Evolutionary conservation across 768 basidiomycete species (phyloP).

Genomic region (Gelatoporia subvermispora): DNA sequence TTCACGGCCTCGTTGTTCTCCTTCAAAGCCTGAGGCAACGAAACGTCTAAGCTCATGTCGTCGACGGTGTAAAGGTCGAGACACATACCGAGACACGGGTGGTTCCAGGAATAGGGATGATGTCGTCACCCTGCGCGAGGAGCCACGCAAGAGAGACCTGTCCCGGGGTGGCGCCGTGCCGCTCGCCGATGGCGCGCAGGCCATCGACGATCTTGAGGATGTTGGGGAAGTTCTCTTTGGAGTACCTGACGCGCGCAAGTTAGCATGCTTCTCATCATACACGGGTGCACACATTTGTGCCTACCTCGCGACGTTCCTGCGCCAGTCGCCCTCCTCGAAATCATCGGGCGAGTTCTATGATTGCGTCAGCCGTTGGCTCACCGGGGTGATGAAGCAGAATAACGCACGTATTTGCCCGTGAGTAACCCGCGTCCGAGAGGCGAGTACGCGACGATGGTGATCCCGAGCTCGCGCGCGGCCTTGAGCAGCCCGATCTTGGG

Average conservation of each 20-base stretch:
- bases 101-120: conserved; percentile 3
- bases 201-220: conserved; percentile 24
- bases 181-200: conserved; percentile 16
- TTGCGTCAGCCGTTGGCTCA: neutral
- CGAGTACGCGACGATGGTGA: conserved; percentile 43
- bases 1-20: conserved; percentile 11
- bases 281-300: neutral
- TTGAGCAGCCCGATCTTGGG: conserved; percentile 33
- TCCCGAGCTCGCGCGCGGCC: conserved; percentile 38
- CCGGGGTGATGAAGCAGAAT: neutral
- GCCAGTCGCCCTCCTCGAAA: conserved; percentile 25
- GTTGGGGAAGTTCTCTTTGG: conserved; percentile 26
- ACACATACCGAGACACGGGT: neutral
- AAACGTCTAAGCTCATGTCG: neutral
- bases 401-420: conserved; percentile 21
- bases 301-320: conserved; percentile 17
- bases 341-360: conserved; percentile 25
- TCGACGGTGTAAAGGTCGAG: too few relatives aligned
- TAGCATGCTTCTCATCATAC: neutral
- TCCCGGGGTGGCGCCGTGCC: conserved; percentile 23
- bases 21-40: neutral
- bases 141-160: conserved; percentile 31
- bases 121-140: conserved; percentile 20
- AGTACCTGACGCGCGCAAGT: conserved; percentile 19
- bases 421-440: conserved; percentile 28